These are phyloP conservation scores for Teunomyces cretensis DNA, from an alignment of 805 yeast species.

Conservation along the genomic window DNA sequence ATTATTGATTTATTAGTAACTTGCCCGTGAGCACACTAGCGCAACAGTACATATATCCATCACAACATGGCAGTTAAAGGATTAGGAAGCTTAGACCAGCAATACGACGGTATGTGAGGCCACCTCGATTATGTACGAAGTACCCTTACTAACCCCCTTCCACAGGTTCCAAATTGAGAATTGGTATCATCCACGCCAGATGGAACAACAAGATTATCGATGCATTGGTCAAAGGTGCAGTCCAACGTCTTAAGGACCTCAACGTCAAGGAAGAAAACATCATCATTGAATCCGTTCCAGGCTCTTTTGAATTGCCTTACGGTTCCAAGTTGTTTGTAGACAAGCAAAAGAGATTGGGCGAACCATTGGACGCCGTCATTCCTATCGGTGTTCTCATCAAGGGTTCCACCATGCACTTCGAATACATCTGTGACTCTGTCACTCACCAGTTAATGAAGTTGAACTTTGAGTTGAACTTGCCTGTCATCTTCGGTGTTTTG, in stretches of 20 bases:
- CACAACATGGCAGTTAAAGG: constrained; percentile 74
- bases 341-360: constrained; percentile 39
- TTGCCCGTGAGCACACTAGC: not conserved
- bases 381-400: constrained; percentile 94
- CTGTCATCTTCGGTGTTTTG: constrained; percentile 90
- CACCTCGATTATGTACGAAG: not conserved
- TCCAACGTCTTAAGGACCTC: constrained; percentile 52
- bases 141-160: not conserved
- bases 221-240: constrained; percentile 77
- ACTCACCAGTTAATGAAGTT: constrained; percentile 81
- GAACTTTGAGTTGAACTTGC: constrained; percentile 66
- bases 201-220: constrained; percentile 84
- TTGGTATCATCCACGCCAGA: constrained; percentile 93
- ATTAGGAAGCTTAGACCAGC: constrained; percentile 68
- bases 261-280: constrained; percentile 81
- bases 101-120: constrained; percentile 55
- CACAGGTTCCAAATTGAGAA: constrained; percentile 53
- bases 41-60: not conserved
- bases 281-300: constrained; percentile 84
- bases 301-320: constrained; percentile 90
- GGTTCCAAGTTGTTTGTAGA: constrained; percentile 60
- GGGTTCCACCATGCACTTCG: constrained; percentile 98
- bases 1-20: not conserved
- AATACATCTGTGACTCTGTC: constrained; percentile 90
- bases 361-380: constrained; percentile 77